Percentiles rank a stretch among this genome's conserved stretches.
phyloP scores from a whole-genome alignment of 768 basidiomycete species.

The Phylloporus scabripes region DNA sequence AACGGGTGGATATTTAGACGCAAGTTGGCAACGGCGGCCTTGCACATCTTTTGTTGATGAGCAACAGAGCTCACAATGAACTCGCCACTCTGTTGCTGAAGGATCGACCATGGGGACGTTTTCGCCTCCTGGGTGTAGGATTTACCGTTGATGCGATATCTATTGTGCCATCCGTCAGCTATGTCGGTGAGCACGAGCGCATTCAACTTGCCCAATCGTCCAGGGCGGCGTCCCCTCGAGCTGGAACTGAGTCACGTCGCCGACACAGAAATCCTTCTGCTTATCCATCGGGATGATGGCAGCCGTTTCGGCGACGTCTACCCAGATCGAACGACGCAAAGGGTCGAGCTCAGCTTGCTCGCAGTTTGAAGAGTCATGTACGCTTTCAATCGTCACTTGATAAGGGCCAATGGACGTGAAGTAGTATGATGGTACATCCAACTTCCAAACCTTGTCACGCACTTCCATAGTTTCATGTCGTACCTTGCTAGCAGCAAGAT shows the following conservation, averaged over 20 bases:
- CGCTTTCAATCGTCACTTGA: conserved; percentile 67
- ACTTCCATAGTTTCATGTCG: conserved; percentile 53
- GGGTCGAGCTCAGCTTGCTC: conserved; percentile 66
- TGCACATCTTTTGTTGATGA: conserved; percentile 90
- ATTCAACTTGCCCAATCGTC: conserved; percentile 63
- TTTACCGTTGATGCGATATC: conserved; percentile 79
- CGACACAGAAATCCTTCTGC: conserved; percentile 80
- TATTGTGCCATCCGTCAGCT: conserved; percentile 27
- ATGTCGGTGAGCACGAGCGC: not conserved
- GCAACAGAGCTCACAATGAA: conserved; percentile 87
- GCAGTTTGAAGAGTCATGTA: conserved; percentile 80
- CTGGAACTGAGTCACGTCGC: conserved; percentile 86
- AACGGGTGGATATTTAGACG: conserved; percentile 70
- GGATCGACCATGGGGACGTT: conserved; percentile 78
- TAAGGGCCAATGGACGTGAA: conserved; percentile 82
- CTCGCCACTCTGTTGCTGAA: conserved; percentile 75
- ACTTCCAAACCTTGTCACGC: conserved; percentile 55
- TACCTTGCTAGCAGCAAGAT: conserved; percentile 64
- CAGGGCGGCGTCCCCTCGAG: conserved; percentile 93
- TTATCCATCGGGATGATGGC: conserved; percentile 82
- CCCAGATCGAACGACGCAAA: conserved; percentile 58
- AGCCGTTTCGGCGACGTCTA: conserved; percentile 96
- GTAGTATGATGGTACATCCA: conserved; percentile 60
- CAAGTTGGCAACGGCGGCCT: conserved; percentile 72
- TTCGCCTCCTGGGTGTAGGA: conserved; percentile 67